Conservation (phyloP, 2,329 filamentous ascomycete species). For the Paracoccidioides brasiliensis region DNA sequence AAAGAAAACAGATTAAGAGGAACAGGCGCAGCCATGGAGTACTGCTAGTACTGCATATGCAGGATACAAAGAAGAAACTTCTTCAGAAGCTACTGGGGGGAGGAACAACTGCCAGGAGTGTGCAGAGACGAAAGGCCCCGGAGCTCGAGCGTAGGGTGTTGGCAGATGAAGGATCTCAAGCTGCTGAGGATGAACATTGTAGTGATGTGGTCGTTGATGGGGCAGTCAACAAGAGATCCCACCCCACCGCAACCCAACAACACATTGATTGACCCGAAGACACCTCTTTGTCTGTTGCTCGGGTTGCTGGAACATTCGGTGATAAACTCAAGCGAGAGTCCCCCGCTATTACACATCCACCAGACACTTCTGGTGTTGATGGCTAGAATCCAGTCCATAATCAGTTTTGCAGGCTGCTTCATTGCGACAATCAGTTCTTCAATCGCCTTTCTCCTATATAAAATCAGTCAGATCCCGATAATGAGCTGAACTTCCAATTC, state of each 20-base stretch:
- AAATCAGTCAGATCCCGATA: too few species aligned
- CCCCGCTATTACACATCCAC: neutral
- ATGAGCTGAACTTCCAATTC: too few species aligned
- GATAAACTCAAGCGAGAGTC: neutral
- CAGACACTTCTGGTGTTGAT: neutral
- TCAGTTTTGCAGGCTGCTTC: neutral
- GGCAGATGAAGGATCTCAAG: neutral
- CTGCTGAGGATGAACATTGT: neutral
- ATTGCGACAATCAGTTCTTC: neutral
- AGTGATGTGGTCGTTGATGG: neutral
- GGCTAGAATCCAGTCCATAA: neutral
- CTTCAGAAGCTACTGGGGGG: neutral
- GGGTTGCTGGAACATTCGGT: neutral
- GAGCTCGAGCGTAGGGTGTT: neutral
- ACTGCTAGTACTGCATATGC: neutral
- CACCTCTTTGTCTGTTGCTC: neutral
- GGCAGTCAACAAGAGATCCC: neutral
- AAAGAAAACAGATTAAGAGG: slow-evolving; percentile 12
- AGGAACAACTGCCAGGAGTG: neutral
- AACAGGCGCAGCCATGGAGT: slow-evolving; percentile 9
- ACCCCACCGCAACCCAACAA: neutral
- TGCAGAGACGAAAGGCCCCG: neutral
- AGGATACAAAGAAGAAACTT: neutral
- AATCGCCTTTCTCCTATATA: too few species aligned
- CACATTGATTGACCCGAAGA: neutral